Evolutionary conservation across 176 grass and related monocot genomes (phyloP), one percentile per base, ranked within the genome.

Genomic region (Bonia amplexicaulis): DNA sequence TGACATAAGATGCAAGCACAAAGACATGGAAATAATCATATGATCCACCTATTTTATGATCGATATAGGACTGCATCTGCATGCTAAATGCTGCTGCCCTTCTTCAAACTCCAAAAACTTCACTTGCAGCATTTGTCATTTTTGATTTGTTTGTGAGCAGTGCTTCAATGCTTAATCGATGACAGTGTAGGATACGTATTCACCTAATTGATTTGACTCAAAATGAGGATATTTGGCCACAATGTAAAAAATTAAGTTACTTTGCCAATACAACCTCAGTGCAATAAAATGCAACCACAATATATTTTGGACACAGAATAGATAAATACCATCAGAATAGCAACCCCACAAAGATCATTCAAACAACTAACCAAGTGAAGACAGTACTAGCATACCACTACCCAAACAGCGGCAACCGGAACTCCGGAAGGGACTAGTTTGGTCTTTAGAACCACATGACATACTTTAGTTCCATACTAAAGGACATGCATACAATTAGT

Each of bases 281-380:
- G 25, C 37, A 71, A 52, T 44, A 44, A 44, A 44, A 44, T 9
- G 42, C 9, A 44, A 44, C 42, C 42, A 44, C 42, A 44, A 44
- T 44, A 8, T 44, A 73, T 73, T 84, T 9, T 78, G 48, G 53
- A 67, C 40, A 85, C 44, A 42, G 12, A 73, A 77, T 26, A 78
- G 47, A 47, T 65, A 72, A 71, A 31, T 84, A 37, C 13, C 45
- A 84, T 72, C 58, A 58, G 37, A 73, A 79, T n/a, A 47, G 29
- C 9, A 52, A 54, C 15, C 58, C 25, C 48, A 67, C 31, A 55
- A 19, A 47, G 49, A 66, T 87, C 22, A 11, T 73, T 35, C 46
- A 82, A 64, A 62, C 10, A 73, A 44, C 22, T 19, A 49, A 66
- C 16, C 44, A 77, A 65, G 26, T 19, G 35, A 42, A 1, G 17